Conservation (phyloP, 352 stramenopile species). For the Pythium volutum region DNA sequence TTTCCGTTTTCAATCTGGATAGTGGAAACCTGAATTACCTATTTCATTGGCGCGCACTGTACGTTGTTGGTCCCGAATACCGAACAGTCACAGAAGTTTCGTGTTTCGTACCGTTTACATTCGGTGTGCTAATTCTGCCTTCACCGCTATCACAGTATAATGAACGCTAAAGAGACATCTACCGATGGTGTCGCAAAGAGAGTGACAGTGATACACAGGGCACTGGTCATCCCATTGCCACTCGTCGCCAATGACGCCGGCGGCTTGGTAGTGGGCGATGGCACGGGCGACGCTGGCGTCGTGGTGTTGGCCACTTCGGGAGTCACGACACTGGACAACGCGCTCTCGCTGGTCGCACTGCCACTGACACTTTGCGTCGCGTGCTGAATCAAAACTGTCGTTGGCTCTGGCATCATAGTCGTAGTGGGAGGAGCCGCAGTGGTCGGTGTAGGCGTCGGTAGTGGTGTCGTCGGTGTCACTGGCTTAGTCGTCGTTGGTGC, state of each 20-base stretch:
- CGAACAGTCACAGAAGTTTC: too few species aligned
- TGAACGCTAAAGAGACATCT: too few species aligned
- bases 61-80: too few species aligned
- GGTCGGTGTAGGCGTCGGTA: not conserved
- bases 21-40: too few species aligned
- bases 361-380: not conserved
- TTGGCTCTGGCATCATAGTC: not conserved
- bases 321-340: not conserved
- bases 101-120: too few species aligned
- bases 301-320: not conserved
- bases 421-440: not conserved
- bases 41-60: too few species aligned
- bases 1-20: too few species aligned
- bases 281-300: not conserved
- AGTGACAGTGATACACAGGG: too few species aligned
- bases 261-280: not conserved
- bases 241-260: not conserved
- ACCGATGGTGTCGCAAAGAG: too few species aligned
- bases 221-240: too few species aligned
- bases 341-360: not conserved
- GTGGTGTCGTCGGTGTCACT: not conserved
- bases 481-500: not conserved
- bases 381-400: not conserved
- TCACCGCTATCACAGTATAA: too few species aligned
- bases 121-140: too few species aligned